A percentile compares a stretch with the other conserved stretches of the same genome.
These are phyloP conservation scores for Cornus kousa DNA, from an alignment of 148 eudicot genomes.

Conservation along the genomic window DNA sequence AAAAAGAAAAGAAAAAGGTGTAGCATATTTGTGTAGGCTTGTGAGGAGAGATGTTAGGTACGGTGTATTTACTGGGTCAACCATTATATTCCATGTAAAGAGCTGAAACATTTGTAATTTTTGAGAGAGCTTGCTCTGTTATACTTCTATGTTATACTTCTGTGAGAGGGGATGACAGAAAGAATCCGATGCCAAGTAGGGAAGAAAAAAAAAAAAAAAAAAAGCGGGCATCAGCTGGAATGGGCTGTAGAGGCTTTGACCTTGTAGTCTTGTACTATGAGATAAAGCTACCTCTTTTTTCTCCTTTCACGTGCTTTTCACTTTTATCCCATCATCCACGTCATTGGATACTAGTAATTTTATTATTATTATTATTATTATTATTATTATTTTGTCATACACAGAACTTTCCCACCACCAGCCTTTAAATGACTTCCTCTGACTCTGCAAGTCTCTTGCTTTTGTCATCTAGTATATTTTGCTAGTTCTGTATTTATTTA, in stretches of 20 bases:
- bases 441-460: no score
- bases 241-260: neutral
- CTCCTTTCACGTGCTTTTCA: neutral
- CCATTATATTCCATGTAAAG: neutral
- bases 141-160: neutral
- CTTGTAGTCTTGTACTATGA: neutral
- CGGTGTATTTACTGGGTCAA: neutral
- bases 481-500: no score
- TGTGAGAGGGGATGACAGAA: neutral
- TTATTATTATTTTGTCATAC: neutral
- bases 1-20: neutral
- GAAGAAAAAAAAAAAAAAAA: no score
- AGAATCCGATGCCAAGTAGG: conserved; percentile 1
- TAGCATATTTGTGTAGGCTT: neutral
- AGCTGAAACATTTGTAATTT: neutral
- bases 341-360: neutral
- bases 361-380: no score
- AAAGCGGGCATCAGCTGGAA: neutral
- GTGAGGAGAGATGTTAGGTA: neutral
- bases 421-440: no score
- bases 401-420: neutral
- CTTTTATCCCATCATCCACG: neutral
- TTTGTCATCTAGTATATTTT: no score
- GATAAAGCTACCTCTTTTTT: neutral
- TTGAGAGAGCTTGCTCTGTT: neutral